Evolutionary conservation across 1,139 yeast genomes (phyloP), one percentile per base, ranked within the genome.

Genomic region (Geotrichum fermentans): DNA sequence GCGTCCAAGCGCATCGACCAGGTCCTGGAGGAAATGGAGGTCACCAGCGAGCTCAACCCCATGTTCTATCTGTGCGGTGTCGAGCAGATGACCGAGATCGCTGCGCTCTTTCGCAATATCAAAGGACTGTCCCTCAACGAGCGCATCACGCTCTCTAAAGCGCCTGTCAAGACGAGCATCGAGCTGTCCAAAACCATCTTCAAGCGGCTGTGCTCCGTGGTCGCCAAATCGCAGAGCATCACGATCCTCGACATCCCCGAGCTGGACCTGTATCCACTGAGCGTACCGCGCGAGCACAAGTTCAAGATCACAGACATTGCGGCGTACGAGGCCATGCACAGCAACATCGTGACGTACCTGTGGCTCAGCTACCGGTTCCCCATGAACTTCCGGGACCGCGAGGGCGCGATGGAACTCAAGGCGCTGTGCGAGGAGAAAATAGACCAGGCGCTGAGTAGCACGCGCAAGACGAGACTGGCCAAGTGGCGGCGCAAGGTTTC

Each of bases 341-440:
- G 80, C 56, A 69, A 79, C 43, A 73, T 87, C 21, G 74, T 83
- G 56, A 69, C 87, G 13, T 90, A 79, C 62, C 70, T 88, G 64
- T 92, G 98, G 98, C 72, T 92, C 55, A 76, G 87, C 53, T 92
- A 87, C 62, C 60, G 97, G 61, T 90, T 85, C 72, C 96, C 97
- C 0, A 79, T 83, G 34, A 73, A 82, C 47, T 85, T 89, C 59
- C 77, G 84, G 10, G 96, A 88, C 62, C 73, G 80, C 26, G 85
- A 83, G 52, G 79, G 89, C 45, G 95, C 96, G 0, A 66, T 67
- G 37, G 86, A 84, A 52, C 66, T 87, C 58, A 83, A 84, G 33
- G 54, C 52, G 14, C 53, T 65, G 20, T 66, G 70, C 45, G 70
- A 67, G 52, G 53, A 45, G 7, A 54, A 57, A 14, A 63, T 67